These are phyloP conservation scores for Sanguinoderma infundibulare DNA, from an alignment of 1,284 basidiomycete genomes.

Conservation along the genomic window DNA sequence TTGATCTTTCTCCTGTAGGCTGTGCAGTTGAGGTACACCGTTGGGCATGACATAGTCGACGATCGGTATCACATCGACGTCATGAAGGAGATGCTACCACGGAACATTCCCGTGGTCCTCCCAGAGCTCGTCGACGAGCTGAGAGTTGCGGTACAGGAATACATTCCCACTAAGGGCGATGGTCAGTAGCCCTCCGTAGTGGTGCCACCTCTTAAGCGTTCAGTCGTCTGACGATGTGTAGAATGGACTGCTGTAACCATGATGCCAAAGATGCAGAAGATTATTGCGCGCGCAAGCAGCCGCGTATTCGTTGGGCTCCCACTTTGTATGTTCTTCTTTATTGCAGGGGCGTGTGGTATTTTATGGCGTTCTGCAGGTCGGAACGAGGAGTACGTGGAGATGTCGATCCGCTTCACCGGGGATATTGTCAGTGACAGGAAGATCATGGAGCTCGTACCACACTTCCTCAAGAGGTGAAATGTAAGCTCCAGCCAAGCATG, in stretches of 20 bases:
- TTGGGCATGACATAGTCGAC: constrained; percentile 27
- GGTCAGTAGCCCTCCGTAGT: constrained; percentile 19
- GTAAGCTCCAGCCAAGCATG: too few relatives aligned
- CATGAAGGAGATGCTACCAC: constrained; percentile 31
- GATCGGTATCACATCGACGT: constrained; percentile 34
- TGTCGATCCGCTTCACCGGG: constrained; percentile 18
- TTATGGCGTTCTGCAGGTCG: constrained; percentile 31
- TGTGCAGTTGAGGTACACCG: constrained; percentile 26
- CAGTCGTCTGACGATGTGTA: neutral
- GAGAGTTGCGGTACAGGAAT: constrained; percentile 23
- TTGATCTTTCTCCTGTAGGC: neutral
- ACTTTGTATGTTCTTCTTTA: constrained; percentile 25
- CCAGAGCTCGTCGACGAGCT: constrained; percentile 35
- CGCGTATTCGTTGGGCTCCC: constrained; percentile 36
- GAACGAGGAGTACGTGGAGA: constrained; percentile 21
- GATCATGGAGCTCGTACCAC: constrained; percentile 31
- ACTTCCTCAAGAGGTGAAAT: constrained; percentile 34
- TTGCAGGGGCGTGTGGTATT: neutral
- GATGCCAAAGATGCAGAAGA: constrained; percentile 23
- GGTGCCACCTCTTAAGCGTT: neutral
- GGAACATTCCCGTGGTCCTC: constrained; percentile 29
- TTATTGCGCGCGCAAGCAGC: constrained; percentile 31
- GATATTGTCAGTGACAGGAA: constrained; percentile 7
- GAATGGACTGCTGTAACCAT: constrained; percentile 28
- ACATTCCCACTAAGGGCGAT: constrained; percentile 17